phyloP scores from a whole-genome alignment of 2,329 filamentous ascomycete genomes.

The Stemphylium beticola region DNA sequence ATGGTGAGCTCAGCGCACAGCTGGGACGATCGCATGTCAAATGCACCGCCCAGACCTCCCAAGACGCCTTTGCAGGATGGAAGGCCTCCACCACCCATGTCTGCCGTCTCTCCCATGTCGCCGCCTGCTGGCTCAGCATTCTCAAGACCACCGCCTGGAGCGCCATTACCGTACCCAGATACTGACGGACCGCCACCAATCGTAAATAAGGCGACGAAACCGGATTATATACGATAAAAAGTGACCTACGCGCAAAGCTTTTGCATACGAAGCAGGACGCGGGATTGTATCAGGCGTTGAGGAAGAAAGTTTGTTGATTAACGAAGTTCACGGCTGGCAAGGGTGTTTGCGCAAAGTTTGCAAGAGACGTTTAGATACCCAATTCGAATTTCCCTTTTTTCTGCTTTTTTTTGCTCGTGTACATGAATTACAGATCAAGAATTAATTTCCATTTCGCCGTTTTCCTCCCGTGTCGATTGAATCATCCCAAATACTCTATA shows the following conservation, averaged over 20 bases:
- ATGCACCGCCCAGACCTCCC: constrained; percentile 48
- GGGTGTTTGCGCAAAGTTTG: background rate
- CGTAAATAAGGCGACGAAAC: constrained; percentile 87
- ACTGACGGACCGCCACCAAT: constrained; percentile 80
- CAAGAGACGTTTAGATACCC: constrained; percentile 4
- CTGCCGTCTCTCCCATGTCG: constrained; percentile 28
- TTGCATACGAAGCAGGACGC: background rate
- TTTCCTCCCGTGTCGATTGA: too few species aligned
- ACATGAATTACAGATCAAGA: too few species aligned
- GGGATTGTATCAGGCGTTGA: background rate
- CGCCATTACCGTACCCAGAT: constrained; percentile 75
- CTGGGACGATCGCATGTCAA: constrained; percentile 29
- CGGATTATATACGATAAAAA: constrained; percentile 59
- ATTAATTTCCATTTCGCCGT: too few species aligned
- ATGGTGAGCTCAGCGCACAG: constrained; percentile 38
- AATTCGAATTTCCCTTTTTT: background rate
- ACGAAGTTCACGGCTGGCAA: background rate
- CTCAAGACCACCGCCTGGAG: constrained; percentile 41
- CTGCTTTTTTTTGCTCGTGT: background rate
- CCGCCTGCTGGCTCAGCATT: constrained; percentile 36
- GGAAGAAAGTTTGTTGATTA: background rate
- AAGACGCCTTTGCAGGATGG: constrained; percentile 49
- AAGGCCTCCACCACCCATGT: constrained; percentile 18
- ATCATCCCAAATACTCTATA: too few species aligned
- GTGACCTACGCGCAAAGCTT: background rate